Evolutionary conservation across 2,329 filamentous ascomycete species (phyloP), one percentile per base, ranked within the genome.

Genomic region (Cladobotryum protrusum): DNA sequence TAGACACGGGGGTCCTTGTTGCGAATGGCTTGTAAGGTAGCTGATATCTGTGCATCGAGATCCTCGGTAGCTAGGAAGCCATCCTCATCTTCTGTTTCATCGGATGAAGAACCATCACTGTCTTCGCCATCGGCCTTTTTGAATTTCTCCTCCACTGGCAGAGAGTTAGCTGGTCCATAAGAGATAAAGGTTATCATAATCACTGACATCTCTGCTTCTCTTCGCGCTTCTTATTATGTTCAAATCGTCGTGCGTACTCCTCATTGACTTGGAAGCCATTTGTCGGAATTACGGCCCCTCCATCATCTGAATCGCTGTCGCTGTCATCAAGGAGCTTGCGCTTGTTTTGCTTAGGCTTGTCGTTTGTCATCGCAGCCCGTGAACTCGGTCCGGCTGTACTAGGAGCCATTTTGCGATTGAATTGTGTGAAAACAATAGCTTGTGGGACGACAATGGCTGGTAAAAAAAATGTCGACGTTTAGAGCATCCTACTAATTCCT

Each of bases 191-290:
- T 41, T 57, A n/a, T n/a, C n/a, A n/a, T 29, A 8, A 29, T 15
- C 45, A 69, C 81, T 60, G 62, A 87, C 85, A 67, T 63, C 80
- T 78, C 14, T 90, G 85, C 56, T 83, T 73, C 66, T 99, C 93
- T 64, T 95, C 91, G 51, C 92, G 82, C 73, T 96, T 96, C 74
- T 97, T 96, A 72, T 99, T 99, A 72, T 97, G 80, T 68, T 99
- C 93, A 61, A 96, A 97, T 37, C 89, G 79, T 58, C 81, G 82
- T 40, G 93, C 93, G 67, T 85, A 99, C 47, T 95, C 89, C 65
- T 90, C 77, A 68, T 99, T 97, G 69, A 99, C 85, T 65, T 87
- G 90, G 66, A 97, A 79, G 49, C 73, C 73, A 39, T 67, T 65
- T 50, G 67, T 65, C 39, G 66, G 67, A 49, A 76, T 59, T 12